These are phyloP conservation scores for Rhytidiadelphus loreus DNA, from an alignment of 225 moss, liverwort and hornwort species.

Conservation along the genomic window DNA sequence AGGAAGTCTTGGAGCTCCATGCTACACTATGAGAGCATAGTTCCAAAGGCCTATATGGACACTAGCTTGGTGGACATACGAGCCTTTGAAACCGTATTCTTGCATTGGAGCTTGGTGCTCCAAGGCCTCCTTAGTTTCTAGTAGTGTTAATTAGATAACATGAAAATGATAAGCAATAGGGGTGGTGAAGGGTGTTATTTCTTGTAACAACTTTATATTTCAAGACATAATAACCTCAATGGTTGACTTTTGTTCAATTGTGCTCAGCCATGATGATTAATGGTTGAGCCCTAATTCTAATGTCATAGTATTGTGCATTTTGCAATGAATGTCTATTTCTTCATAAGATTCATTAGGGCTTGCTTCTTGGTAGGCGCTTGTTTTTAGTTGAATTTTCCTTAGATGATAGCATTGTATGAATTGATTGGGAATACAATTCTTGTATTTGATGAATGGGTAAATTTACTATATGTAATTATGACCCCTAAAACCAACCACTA, in stretches of 20 bases:
- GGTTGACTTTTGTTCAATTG: not conserved
- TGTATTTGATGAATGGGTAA: no score
- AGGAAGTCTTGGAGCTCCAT: not conserved
- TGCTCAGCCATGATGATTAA: rapidly evolving
- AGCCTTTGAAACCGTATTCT: not conserved
- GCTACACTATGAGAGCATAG: not conserved
- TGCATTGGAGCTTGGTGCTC: not conserved
- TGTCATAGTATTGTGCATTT: not conserved
- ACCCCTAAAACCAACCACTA: not conserved
- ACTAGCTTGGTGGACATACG: not conserved
- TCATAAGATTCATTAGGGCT: not conserved
- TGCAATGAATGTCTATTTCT: not conserved
- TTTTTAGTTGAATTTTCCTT: not conserved
- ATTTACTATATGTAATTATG: not conserved
- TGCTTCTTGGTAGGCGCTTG: rapidly evolving
- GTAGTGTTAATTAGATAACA: not conserved
- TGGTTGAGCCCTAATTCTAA: no score
- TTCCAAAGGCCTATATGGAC: not conserved
- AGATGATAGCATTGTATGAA: not conserved
- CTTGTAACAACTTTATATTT: not conserved
- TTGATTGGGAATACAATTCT: not conserved
- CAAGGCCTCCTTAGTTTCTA: not conserved
- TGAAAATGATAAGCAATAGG: not conserved
- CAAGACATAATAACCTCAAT: not conserved
- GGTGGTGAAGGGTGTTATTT: not conserved